phyloP scores from a whole-genome alignment of 2,329 filamentous ascomycete species.

The Beauveria sp. region DNA sequence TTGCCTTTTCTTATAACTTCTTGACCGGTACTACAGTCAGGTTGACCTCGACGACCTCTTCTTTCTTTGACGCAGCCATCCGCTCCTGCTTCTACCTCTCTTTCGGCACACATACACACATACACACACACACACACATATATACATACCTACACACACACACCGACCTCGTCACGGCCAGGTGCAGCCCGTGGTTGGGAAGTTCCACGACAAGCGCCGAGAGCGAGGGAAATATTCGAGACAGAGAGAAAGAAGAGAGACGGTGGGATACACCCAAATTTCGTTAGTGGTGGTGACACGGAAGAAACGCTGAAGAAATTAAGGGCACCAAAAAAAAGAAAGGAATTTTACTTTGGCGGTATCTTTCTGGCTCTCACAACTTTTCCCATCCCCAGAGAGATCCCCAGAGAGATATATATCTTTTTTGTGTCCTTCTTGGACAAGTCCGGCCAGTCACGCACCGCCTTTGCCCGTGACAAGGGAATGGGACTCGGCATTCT shows the following conservation, averaged over 20 bases:
- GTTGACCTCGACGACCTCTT: too few species aligned
- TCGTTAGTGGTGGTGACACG: slow-evolving; percentile 3
- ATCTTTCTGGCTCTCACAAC: neutral
- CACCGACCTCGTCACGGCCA: slow-evolving; percentile 4
- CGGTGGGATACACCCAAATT: slow-evolving; percentile 6
- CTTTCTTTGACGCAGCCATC: too few species aligned
- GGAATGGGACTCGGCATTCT: slow-evolving; percentile 5
- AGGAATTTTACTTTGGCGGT: neutral
- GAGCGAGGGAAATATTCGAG: neutral
- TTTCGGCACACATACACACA: neutral
- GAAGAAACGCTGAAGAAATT: neutral
- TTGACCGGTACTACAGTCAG: too few species aligned
- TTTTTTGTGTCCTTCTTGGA: neutral
- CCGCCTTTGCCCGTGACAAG: neutral
- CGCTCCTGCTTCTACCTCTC: neutral
- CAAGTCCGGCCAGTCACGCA: neutral
- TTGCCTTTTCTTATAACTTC: too few species aligned
- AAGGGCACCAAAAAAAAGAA: neutral
- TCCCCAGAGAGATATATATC: neutral
- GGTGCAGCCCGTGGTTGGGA: neutral
- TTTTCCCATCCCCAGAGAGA: neutral
- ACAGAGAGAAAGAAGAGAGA: neutral
- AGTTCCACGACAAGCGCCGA: neutral
- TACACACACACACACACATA: neutral
- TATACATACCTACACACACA: neutral